Base-by-base conservation (phyloP, 495 filamentous ascomycete species). In the Sphaerosporella brunnea region DNA sequence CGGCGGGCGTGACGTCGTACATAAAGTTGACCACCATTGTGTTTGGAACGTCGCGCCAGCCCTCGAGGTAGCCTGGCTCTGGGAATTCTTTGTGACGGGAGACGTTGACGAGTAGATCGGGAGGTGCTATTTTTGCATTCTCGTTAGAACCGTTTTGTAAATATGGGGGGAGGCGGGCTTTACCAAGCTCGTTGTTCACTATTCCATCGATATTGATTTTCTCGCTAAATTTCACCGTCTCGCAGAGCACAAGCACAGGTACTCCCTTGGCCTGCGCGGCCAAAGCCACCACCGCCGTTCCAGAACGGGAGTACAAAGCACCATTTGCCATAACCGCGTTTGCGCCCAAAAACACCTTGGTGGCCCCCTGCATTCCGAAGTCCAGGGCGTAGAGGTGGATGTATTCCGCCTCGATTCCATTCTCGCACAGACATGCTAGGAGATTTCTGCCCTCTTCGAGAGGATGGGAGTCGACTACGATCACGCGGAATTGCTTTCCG, bases 181-280 rank as follows among this genome's bases (percentile, higher is more conserved):
- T 69, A 35, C 78, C 86, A 49, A 95, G 78, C 68, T 97, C 90
- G 63, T 97, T 96, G 44, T 79, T 77, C 19, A 90, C 85, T 52
- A 97, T 86, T 26, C 82, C 82, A 64, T 94, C 90, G 0, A 92
- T 73, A 7, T 84, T 80, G 3, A 93, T 84, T 45, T 79, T 75
- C 54, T 94, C 90, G 19, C 83, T 87, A 64, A 94, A 93, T 63
- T 96, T 97, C 67, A 97, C 75, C 2, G 80, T 86, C 69, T 97
- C 88, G 62, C 86, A 95, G 49, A 83, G 82, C 2, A 92, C 84
- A 25, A 88, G 78, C 32, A 97, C 87, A 2, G 86, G 83, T 26
- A 84, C 73, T 39, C 74, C 73, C 13, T 68, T 64, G 39, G 79
- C 76, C 50, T 79, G 77, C 19, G 87, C 90, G 21, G 76, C 78